phyloP scores from a whole-genome alignment of 495 filamentous ascomycete species.

The Lepidopterella palustris region DNA sequence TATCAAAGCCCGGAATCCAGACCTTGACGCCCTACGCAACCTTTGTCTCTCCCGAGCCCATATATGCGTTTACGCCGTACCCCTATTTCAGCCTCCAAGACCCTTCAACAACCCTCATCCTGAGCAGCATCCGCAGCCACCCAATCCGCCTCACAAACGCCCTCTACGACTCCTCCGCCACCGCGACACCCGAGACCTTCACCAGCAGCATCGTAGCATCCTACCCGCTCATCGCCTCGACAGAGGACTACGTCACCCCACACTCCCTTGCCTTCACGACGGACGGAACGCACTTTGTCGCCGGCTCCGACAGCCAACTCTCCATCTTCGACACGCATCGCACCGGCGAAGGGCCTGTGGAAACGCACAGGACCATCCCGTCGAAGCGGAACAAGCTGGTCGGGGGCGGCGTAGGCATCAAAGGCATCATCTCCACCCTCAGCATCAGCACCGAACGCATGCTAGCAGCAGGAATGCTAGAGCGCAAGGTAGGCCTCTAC shows the following conservation, averaged over 20 bases:
- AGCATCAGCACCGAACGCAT: slow-evolving; percentile 46
- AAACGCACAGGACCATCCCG: slow-evolving; percentile 63
- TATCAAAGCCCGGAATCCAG: slow-evolving; percentile 46
- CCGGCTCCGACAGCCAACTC: slow-evolving; percentile 67
- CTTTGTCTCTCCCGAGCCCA: slow-evolving; percentile 58
- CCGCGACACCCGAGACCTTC: slow-evolving; percentile 7
- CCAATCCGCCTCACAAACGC: slow-evolving; percentile 69
- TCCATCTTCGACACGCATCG: slow-evolving; percentile 71
- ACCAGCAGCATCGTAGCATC: slow-evolving; percentile 43
- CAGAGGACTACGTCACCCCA: slow-evolving; percentile 72
- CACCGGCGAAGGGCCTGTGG: slow-evolving; percentile 55
- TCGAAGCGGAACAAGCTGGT: slow-evolving; percentile 51
- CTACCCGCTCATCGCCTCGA: slow-evolving; percentile 69
- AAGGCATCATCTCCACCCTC: slow-evolving; percentile 71
- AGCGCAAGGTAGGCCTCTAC: slow-evolving; percentile 69
- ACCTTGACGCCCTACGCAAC: slow-evolving; percentile 55
- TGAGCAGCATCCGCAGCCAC: slow-evolving; percentile 61
- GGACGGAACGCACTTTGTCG: slow-evolving; percentile 56
- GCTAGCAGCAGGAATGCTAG: slow-evolving; percentile 79
- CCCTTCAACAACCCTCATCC: slow-evolving; percentile 59
- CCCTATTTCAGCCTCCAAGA: slow-evolving; percentile 64
- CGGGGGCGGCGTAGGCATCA: slow-evolving; percentile 63
- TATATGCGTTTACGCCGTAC: slow-evolving; percentile 63
- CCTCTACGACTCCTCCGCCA: slow-evolving; percentile 25
- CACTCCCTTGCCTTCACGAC: slow-evolving; percentile 65